Percentiles rank a stretch among this genome's conserved stretches.
These are phyloP conservation scores for Rosa persica DNA, from an alignment of 306 rosid genomes.

Conservation along the genomic window DNA sequence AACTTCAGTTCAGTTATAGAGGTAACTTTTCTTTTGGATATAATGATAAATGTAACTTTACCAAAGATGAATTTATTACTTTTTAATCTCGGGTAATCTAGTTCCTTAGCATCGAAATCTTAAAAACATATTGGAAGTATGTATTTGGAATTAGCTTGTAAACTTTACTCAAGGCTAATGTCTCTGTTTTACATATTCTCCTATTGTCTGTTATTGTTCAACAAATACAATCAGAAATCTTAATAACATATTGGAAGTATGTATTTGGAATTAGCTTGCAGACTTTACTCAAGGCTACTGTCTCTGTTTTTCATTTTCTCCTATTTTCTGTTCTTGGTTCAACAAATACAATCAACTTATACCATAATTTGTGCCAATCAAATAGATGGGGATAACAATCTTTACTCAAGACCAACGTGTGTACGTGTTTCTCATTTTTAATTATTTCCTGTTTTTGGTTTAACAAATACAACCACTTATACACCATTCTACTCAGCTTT, in stretches of 20 bases:
- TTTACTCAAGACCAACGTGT: neutral
- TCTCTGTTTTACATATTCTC: neutral
- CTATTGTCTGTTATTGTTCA: neutral
- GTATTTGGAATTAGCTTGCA: conserved; percentile 7
- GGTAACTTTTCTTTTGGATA: too few relatives aligned
- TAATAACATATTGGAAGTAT: neutral
- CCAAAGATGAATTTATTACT: neutral
- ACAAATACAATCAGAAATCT: conserved; percentile 6
- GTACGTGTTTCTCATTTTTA: neutral
- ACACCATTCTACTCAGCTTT: neutral
- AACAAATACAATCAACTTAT: conserved; percentile 7
- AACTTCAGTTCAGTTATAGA: neutral
- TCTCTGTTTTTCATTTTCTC: neutral
- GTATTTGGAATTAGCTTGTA: conserved; percentile 7
- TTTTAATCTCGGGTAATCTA: neutral
- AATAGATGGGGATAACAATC: neutral
- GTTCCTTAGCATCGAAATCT: neutral
- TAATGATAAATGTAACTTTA: neutral
- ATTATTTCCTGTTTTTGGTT: conserved; percentile 1
- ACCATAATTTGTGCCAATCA: neutral
- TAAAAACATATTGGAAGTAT: neutral
- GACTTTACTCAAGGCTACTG: neutral
- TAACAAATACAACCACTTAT: conserved; percentile 15
- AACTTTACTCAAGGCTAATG: neutral
- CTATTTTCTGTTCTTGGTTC: neutral